These are phyloP conservation scores for Liriodendron chinense DNA, from an alignment of 164 flowering plant species.

Conservation along the genomic window DNA sequence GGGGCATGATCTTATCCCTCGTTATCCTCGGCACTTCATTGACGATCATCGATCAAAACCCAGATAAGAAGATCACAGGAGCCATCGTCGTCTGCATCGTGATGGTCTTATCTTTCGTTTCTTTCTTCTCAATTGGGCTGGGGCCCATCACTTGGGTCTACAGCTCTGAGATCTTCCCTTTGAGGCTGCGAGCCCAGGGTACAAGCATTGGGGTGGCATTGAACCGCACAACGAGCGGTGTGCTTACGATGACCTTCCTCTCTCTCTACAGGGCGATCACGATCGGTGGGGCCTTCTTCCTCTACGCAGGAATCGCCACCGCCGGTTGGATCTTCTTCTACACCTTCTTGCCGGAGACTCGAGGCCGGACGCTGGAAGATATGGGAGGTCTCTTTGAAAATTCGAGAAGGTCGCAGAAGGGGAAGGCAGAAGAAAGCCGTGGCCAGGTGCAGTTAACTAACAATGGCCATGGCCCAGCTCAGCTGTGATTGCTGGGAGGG, in stretches of 20 bases:
- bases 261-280: constrained; percentile 31
- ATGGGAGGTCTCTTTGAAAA: constrained; percentile 24
- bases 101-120: constrained; percentile 16
- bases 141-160: constrained; percentile 47
- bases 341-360: constrained; percentile 37
- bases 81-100: constrained; percentile 25
- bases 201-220: constrained; percentile 28
- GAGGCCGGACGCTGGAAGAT: constrained; percentile 36
- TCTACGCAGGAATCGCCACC: constrained; percentile 27
- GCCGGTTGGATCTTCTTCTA: constrained; percentile 36
- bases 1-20: constrained; percentile 31
- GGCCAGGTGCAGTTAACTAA: background rate
- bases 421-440: background rate
- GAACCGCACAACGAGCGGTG: constrained; percentile 29
- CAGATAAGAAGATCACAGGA: constrained; percentile 22
- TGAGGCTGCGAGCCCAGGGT: constrained; percentile 39
- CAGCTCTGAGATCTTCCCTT: constrained; percentile 44
- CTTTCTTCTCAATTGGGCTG: constrained; percentile 32
- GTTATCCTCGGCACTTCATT: constrained; percentile 12
- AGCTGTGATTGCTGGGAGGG: too few species aligned
- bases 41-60: constrained; percentile 12
- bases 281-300: constrained; percentile 35
- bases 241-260: constrained; percentile 28
- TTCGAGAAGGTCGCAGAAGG: background rate
- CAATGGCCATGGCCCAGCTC: too few species aligned